These are phyloP conservation scores for Priceomyces haplophilus DNA, from an alignment of 805 yeast species.

Conservation along the genomic window DNA sequence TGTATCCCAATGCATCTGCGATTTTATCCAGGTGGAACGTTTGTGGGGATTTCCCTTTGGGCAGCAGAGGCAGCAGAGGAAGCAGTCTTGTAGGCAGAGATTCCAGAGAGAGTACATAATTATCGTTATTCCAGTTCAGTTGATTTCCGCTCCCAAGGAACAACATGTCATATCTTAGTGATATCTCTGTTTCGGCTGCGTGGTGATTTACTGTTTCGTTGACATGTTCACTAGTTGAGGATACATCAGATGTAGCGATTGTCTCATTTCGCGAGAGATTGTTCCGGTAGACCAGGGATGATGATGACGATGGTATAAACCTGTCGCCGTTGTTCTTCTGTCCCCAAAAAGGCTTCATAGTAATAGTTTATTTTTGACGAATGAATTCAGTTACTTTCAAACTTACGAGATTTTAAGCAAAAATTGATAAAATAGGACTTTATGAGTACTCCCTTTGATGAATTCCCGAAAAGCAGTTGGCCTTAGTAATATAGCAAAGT, in stretches of 20 bases:
- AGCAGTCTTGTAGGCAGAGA: not conserved
- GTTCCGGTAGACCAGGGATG: conserved; percentile 14
- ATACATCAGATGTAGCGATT: too few species aligned
- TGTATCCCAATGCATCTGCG: conserved; percentile 51
- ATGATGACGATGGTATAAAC: conserved; percentile 17
- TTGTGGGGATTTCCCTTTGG: not conserved
- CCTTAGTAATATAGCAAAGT: not conserved
- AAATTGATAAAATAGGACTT: not conserved
- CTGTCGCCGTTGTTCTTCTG: conserved; percentile 9
- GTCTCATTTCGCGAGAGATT: not conserved
- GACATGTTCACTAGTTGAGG: too few species aligned
- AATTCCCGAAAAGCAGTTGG: not conserved
- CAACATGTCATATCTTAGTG: conserved; percentile 17
- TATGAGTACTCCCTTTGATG: not conserved
- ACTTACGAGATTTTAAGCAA: not conserved
- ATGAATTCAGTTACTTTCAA: not conserved
- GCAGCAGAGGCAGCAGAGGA: not conserved
- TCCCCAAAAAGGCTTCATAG: not conserved
- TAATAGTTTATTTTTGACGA: not conserved
- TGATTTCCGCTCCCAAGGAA: conserved; percentile 6
- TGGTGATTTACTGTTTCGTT: not conserved
- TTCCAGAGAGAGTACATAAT: not conserved
- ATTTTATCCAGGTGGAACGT: conserved; percentile 35
- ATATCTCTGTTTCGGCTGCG: conserved; percentile 8
- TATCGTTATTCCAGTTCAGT: not conserved